Base-by-base conservation (phyloP, 371 early-diverging fungal species). In the Dinochytrium kinnereticum region DNA sequence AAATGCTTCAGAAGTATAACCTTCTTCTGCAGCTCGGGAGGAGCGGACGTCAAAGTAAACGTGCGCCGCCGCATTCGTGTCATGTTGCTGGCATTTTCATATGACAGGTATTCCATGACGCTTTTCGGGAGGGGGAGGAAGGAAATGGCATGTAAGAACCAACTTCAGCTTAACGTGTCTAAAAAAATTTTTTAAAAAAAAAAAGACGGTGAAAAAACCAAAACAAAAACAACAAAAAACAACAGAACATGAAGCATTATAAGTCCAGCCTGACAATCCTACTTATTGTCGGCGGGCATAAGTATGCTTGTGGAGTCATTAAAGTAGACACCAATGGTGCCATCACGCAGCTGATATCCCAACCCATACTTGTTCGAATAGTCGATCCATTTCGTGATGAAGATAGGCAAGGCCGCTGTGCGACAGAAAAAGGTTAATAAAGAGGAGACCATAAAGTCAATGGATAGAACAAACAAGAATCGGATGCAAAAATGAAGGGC, bases 331-430 rank as follows among this genome's bases (percentile, higher is more conserved):
- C 96, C 97, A 36, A 81, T 79, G 13, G 89, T 85, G 2, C 93
- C 92, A 77, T 94, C 92, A 53, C 88, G 87, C 69, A 96, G 82
- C 49, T 90, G 89, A 79, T 95, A 97, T 0, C 94, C 94, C 50
- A 97, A 79, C 13, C 96, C 97, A 76, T 92, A 94, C 74, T 92
- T 91, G 68, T 85, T 82, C 21, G 89, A 86, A 70, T 91, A 89
- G 73, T 93, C 92, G 65, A 94, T 86, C 93, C 94, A 92, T 84
- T 91, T 92, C 65, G 86, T 84, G 66, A 94, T 83, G 77, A 93
- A 93, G 55, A 92, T 33, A 37, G 68, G 64, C 10, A 61, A 36
- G 19, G 7, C 24, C 10, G 2, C 64, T 61, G 5, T 3, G 7
- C 26, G 55, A 53, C 5, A 5, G 5, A 15, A 53, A 53, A 5